These are phyloP conservation scores for Myxozyma sirexii DNA, from an alignment of 805 yeast species.

Conservation along the genomic window DNA sequence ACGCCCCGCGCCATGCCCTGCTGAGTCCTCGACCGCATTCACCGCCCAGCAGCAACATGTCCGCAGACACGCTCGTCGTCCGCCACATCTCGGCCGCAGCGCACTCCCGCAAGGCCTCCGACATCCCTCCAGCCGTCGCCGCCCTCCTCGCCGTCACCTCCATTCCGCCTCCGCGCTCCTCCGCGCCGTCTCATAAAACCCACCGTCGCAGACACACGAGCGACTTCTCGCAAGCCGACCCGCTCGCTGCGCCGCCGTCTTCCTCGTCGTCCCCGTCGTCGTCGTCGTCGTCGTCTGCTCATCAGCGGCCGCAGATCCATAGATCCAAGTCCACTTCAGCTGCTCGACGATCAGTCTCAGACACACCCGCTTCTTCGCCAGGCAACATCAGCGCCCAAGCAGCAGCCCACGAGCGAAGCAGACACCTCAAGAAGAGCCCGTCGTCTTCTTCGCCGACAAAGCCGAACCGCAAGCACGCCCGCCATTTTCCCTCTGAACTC, in stretches of 20 bases:
- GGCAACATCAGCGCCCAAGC: neutral
- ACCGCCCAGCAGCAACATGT: too few relatives aligned
- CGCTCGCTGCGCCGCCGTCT: neutral
- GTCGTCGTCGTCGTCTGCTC: neutral
- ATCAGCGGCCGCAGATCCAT: neutral
- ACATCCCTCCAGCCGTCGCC: constrained; percentile 33
- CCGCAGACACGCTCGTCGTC: constrained; percentile 24
- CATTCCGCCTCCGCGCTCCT: constrained; percentile 25
- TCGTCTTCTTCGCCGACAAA: constrained; percentile 8
- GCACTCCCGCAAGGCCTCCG: constrained; percentile 1
- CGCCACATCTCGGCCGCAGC: constrained; percentile 10
- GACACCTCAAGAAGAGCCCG: neutral
- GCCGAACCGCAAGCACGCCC: constrained; percentile 2
- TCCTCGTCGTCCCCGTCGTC: neutral
- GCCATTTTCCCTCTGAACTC: constrained; percentile 21
- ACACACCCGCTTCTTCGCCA: neutral
- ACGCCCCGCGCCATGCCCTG: too few relatives aligned
- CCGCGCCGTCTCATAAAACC: neutral
- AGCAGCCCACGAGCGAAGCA: constrained; percentile 1
- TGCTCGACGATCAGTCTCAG: neutral
- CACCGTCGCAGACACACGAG: neutral
- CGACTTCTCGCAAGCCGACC: neutral
- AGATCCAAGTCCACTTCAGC: neutral
- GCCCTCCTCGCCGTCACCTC: constrained; percentile 35
- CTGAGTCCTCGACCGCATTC: too few relatives aligned